Conservation (phyloP, 2,329 filamentous ascomycete species). For the Verticillium albo-atrum region DNA sequence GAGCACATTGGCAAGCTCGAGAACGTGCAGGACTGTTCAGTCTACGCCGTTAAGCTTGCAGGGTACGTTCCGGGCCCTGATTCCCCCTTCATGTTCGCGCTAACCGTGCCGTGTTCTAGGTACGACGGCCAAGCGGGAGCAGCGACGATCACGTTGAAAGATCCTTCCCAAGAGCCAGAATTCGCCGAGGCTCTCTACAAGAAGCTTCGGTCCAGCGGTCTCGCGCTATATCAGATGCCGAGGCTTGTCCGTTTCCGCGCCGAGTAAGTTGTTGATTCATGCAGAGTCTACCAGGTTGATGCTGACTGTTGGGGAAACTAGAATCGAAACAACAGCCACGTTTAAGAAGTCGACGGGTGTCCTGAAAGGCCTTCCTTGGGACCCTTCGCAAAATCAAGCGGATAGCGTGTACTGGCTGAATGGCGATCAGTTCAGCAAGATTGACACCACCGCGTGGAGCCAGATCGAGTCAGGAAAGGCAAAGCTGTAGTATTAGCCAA, state of each 20-base stretch:
- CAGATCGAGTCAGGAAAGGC: background rate
- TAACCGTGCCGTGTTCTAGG: background rate
- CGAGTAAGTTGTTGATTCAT: background rate
- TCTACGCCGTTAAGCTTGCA: background rate
- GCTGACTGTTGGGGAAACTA: background rate
- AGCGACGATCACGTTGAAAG: background rate
- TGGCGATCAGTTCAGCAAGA: background rate
- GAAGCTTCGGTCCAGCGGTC: background rate
- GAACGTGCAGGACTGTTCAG: background rate
- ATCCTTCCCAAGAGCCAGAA: background rate
- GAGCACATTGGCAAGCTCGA: slow-evolving; percentile 1
- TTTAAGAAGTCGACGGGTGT: background rate
- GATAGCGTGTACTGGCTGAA: background rate
- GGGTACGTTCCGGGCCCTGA: background rate
- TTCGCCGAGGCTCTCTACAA: background rate
- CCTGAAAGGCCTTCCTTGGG: background rate
- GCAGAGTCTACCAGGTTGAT: background rate
- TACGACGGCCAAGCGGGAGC: slow-evolving; percentile 1
- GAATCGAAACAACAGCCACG: background rate
- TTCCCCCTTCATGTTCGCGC: background rate
- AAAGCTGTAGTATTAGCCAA: background rate
- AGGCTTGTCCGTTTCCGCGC: background rate
- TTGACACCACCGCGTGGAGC: background rate
- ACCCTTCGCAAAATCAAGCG: background rate
- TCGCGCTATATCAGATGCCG: background rate